Evolutionary conservation across 2,329 filamentous ascomycete genomes (phyloP), one percentile per base, ranked within the genome.

Genomic region (Cladosporium sp.): DNA sequence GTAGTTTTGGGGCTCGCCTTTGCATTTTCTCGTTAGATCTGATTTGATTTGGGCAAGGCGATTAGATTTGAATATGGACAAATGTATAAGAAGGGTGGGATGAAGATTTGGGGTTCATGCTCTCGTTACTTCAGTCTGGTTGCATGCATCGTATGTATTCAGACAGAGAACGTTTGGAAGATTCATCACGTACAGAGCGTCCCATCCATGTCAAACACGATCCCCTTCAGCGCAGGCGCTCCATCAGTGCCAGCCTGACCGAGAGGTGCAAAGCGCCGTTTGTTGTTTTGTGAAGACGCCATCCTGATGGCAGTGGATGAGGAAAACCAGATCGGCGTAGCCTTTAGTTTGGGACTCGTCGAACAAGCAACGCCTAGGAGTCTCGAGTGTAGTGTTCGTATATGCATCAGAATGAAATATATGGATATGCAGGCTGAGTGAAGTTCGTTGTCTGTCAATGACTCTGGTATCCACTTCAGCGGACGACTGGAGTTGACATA

Each of bases 151-250:
- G n/a, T 21, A 46, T 16, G n/a, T 21, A 18, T 21, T 44, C 2
- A 18, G 40, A 44, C 12, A 7, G 40, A 44, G 16, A 44, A 8
- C 2, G 40, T 26, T 26, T 26, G 23, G 23, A 26, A 18, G 6
- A 40, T 3, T 44, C 16, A 16, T 40, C 18, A 65, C 63, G n/a
- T 59, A 96, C 93, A 97, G 67, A 98, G 80, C 28, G 94, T 99
- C 3, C 94, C 94, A 78, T 99, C 94, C 69, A 99, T 91, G 80
- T 99, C 94, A 79, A 98, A 98, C 16, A 98, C 82, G 29, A 89
- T 83, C 1, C 87, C 87, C 71, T 83, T 82, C 65, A 89, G 72
- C 33, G 72, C 72, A 50, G 83, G 82, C 21, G 78, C 77, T 57
- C 74, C 69, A 23, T 71, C 66, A 55, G 61, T 63, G 67, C 72